Evolutionary conservation across 805 yeast species (phyloP).

Genomic region (Wickerhamiella allomyrinae): DNA sequence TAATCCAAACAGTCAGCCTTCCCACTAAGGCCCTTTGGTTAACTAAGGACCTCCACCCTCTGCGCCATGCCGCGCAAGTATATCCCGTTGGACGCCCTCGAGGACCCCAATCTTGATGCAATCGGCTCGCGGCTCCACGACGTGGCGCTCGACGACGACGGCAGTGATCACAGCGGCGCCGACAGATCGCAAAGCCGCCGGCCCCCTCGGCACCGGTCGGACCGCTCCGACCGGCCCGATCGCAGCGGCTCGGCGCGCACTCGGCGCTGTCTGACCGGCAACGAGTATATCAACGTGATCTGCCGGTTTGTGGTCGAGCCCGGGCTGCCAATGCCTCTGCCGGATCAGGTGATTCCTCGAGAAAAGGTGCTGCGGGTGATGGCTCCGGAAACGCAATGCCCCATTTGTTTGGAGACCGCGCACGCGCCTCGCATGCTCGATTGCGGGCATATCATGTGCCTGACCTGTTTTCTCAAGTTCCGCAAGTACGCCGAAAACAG

Average conservation of each 20-base stretch:
- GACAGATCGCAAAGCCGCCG: background rate
- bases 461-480: slow-evolving; percentile 63
- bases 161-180: background rate
- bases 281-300: slow-evolving; percentile 52
- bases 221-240: background rate
- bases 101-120: background rate
- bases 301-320: slow-evolving; percentile 71
- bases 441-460: slow-evolving; percentile 89
- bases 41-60: background rate
- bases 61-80: background rate
- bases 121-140: background rate
- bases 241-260: background rate
- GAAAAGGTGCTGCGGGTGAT: slow-evolving; percentile 57
- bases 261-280: slow-evolving; percentile 4
- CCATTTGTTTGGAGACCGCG: slow-evolving; percentile 75
- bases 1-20: background rate
- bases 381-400: slow-evolving; percentile 62
- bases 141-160: background rate
- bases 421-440: slow-evolving; percentile 89
- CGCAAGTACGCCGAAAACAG: slow-evolving; percentile 30
- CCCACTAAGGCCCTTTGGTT: background rate
- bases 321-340: slow-evolving; percentile 42
- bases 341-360: slow-evolving; percentile 40
- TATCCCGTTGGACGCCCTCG: background rate
- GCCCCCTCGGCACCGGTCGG: background rate